phyloP scores from a whole-genome alignment of 768 basidiomycete genomes.

The Pholiota molesta region DNA sequence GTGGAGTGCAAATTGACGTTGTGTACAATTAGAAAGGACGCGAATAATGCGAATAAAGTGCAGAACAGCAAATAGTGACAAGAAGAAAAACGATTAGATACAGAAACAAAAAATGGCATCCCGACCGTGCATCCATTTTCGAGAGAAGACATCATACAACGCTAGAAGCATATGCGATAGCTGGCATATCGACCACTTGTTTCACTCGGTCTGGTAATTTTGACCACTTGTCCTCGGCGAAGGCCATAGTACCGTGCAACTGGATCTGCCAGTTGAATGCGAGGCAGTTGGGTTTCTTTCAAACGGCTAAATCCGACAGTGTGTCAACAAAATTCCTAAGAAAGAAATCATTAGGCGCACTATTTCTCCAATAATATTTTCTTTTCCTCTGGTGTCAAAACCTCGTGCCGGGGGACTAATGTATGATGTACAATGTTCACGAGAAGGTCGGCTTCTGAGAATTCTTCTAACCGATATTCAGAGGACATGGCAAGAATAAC shows the following conservation, averaged over 20 bases:
- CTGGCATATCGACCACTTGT: constrained; percentile 94
- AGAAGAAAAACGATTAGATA: constrained; percentile 10
- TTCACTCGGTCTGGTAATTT: constrained; percentile 96
- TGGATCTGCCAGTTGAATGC: constrained; percentile 94
- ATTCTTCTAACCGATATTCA: constrained; percentile 91
- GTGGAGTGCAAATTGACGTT: constrained; percentile 23
- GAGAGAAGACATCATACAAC: background rate
- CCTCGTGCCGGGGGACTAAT: constrained; percentile 91
- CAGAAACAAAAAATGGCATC: constrained; percentile 15
- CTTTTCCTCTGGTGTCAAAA: constrained; percentile 87
- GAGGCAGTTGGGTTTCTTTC: constrained; percentile 96
- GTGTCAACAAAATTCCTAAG: constrained; percentile 7
- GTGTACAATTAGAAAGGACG: constrained; percentile 31
- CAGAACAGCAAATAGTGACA: constrained; percentile 19
- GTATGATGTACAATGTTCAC: constrained; percentile 98
- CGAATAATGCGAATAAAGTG: constrained; percentile 25
- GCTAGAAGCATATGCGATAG: constrained; percentile 86
- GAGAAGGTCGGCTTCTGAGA: constrained; percentile 92
- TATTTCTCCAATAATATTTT: constrained; percentile 86
- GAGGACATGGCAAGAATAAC: constrained; percentile 90
- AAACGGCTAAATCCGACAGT: constrained; percentile 69
- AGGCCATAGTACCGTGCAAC: constrained; percentile 99
- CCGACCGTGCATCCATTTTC: constrained; percentile 10
- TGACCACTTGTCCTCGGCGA: constrained; percentile 94
- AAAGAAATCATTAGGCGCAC: constrained; percentile 53